Evolutionary conservation across 225 moss, liverwort and hornwort genomes (phyloP).

Genomic region (Marchantia paleacea): DNA sequence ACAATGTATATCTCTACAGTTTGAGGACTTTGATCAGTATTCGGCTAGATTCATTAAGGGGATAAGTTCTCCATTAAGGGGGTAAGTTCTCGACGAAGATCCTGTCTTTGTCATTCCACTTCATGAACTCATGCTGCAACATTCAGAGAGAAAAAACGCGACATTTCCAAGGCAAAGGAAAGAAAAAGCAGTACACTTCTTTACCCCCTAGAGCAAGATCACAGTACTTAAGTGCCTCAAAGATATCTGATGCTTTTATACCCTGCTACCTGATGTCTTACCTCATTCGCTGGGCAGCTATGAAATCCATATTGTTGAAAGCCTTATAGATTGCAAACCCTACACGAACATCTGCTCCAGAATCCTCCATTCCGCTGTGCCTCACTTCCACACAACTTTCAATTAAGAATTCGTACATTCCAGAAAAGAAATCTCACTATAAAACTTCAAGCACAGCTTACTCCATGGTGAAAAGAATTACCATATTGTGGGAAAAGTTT

Average conservation of each 20-base stretch:
- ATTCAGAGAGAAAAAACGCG: too few relatives aligned
- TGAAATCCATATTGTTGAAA: constrained; percentile 64
- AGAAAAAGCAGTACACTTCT: neutral
- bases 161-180: neutral
- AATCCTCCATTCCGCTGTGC: constrained; percentile 56
- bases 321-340: constrained; percentile 67
- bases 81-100: too few relatives aligned
- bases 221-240: neutral
- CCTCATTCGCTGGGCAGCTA: constrained; percentile 82
- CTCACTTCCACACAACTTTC: neutral
- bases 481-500: neutral
- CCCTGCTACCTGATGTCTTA: constrained; percentile 15
- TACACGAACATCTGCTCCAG: constrained; percentile 84
- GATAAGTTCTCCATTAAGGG: too few relatives aligned
- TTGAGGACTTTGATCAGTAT: neutral
- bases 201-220: neutral
- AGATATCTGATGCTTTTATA: neutral
- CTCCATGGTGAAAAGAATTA: neutral
- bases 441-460: neutral
- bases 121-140: neutral
- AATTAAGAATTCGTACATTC: neutral
- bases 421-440: neutral
- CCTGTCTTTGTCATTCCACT: too few relatives aligned
- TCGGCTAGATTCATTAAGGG: too few relatives aligned
- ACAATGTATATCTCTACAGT: neutral